phyloP scores from a whole-genome alignment of 164 flowering plant species.

The Kalanchoe fedtschenkoi region DNA sequence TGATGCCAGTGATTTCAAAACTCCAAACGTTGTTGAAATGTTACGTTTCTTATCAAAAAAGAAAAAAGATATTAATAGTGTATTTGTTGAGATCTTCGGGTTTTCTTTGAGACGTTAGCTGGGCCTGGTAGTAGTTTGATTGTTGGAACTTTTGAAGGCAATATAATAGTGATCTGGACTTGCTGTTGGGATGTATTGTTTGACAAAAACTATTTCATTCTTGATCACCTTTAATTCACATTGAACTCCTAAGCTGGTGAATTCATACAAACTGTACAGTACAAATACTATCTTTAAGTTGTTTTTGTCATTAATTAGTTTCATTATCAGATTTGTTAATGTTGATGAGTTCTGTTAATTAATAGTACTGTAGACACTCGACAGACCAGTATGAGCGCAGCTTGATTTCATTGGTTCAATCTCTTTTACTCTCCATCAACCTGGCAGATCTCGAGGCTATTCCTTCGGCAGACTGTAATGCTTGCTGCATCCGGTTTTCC shows the following conservation, averaged over 20 bases:
- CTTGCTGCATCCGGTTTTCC: constrained; percentile 61
- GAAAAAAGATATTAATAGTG: no score
- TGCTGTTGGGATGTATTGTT: no score
- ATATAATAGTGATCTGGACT: not conserved
- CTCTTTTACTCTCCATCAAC: constrained; percentile 43
- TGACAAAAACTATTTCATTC: no score
- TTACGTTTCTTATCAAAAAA: no score
- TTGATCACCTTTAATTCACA: no score
- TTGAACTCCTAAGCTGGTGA: no score
- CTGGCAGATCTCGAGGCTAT: constrained; percentile 43
- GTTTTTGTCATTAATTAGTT: no score
- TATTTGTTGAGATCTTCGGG: no score
- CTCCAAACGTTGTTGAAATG: no score
- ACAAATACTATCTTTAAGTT: no score
- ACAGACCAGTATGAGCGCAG: constrained; percentile 12
- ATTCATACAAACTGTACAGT: no score
- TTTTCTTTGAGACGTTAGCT: not conserved
- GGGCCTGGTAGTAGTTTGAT: not conserved
- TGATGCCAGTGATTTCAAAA: no score
- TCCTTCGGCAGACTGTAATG: constrained; percentile 27
- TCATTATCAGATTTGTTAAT: not conserved
- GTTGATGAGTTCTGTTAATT: not conserved
- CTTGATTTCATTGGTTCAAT: constrained; percentile 44
- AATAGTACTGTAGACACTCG: not conserved
- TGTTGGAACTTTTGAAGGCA: not conserved